phyloP scores from a whole-genome alignment of 73 alveolate genomes.

The Tetrahymena thermophila region DNA sequence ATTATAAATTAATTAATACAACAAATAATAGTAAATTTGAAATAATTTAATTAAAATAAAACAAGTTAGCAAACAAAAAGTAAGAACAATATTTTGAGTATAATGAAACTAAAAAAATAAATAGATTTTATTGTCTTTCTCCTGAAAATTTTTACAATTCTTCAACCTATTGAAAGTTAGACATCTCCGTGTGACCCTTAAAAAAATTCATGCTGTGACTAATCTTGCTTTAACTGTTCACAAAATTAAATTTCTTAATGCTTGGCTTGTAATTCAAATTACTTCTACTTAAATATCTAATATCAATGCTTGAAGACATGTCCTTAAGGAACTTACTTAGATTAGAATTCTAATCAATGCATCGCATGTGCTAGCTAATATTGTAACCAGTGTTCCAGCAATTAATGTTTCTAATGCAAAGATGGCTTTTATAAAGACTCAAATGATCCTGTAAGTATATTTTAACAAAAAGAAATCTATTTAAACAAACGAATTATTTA shows the following conservation, averaged over 20 bases:
- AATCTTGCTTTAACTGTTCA: neutral
- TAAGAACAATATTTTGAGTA: too few relatives aligned
- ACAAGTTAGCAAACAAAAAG: too few relatives aligned
- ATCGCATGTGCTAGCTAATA: neutral
- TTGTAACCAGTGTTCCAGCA: neutral
- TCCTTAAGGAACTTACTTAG: neutral
- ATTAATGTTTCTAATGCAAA: neutral
- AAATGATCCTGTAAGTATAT: neutral
- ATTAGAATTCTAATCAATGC: neutral
- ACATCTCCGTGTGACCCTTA: neutral
- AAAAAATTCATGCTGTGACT: neutral
- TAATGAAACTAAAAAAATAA: neutral
- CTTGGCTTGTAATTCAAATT: neutral
- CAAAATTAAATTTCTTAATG: neutral
- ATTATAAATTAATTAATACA: too few relatives aligned
- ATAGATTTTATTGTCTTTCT: too few relatives aligned
- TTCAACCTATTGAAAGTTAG: neutral
- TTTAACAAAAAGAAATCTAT: neutral
- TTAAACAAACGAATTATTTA: too few relatives aligned
- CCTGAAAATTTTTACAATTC: too few relatives aligned
- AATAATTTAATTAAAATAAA: too few relatives aligned
- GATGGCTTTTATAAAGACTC: neutral
- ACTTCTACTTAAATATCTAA: neutral
- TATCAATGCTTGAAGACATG: neutral
- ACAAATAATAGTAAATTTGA: too few relatives aligned